These are phyloP conservation scores for Stereum hirsutum DNA, from an alignment of 1,284 basidiomycete species.

Conservation along the genomic window DNA sequence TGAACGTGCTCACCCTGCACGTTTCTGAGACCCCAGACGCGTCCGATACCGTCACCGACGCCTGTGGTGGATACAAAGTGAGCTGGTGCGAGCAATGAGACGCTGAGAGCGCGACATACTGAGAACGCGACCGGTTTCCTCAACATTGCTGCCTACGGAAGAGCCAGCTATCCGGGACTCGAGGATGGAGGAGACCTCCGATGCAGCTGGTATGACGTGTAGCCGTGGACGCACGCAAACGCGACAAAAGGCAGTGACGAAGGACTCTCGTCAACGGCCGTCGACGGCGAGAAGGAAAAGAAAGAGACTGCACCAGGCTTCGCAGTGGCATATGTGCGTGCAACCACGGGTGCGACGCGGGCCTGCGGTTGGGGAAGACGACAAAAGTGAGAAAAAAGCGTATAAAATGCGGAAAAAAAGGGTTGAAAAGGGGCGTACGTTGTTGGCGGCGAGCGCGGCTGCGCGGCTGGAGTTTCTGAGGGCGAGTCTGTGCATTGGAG, in stretches of 20 bases:
- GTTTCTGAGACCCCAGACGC: conserved; percentile 91
- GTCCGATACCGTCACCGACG: conserved; percentile 99
- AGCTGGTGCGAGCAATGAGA: conserved; percentile 3
- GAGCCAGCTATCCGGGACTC: conserved; percentile 97
- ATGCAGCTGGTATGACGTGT: conserved; percentile 74
- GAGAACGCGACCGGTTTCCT: conserved; percentile 98
- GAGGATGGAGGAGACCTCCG: conserved; percentile 98
- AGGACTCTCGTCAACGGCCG: not conserved
- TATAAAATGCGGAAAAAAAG: conserved; percentile 9
- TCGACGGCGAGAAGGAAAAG: not conserved
- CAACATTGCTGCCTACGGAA: conserved; percentile 85
- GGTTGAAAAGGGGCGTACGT: conserved; percentile 37
- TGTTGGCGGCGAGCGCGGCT: conserved; percentile 56
- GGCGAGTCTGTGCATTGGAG: conserved; percentile 81
- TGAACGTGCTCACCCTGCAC: conserved; percentile 67
- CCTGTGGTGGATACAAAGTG: conserved; percentile 35
- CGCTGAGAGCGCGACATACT: conserved; percentile 59
- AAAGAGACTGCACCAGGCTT: conserved; percentile 75
- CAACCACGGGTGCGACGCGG: conserved; percentile 38
- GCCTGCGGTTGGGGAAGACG: conserved; percentile 33
- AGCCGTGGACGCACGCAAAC: conserved; percentile 16
- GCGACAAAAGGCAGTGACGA: conserved; percentile 3
- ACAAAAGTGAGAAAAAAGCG: conserved; percentile 15
- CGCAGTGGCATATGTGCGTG: conserved; percentile 92
- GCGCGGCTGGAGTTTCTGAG: conserved; percentile 77